Conservation (phyloP, 805 yeast genomes). For the Myxozyma nipponensis region DNA sequence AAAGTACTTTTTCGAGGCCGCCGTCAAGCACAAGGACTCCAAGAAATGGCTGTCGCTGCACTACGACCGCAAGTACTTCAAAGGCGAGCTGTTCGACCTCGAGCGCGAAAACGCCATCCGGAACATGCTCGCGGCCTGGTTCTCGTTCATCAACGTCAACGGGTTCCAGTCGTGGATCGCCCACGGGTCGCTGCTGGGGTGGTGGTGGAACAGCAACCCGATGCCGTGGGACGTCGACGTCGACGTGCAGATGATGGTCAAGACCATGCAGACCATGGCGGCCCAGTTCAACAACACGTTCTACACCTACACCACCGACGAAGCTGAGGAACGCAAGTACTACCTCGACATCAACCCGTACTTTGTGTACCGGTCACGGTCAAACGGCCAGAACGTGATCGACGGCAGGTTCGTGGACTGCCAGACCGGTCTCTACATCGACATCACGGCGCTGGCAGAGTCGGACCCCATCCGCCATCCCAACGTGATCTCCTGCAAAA, state of each 20-base stretch:
- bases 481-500: conserved; percentile 45
- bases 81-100: conserved; percentile 39
- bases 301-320: conserved; percentile 53
- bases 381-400: conserved; percentile 48
- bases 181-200: conserved; percentile 49
- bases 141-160: conserved; percentile 43
- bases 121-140: conserved; percentile 46
- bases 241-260: conserved; percentile 51
- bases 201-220: conserved; percentile 49
- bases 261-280: conserved; percentile 46
- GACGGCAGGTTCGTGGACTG: conserved; percentile 60
- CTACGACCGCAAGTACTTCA: conserved; percentile 69
- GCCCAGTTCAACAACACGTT: conserved; percentile 45
- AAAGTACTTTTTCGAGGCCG: conserved; percentile 24
- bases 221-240: conserved; percentile 53
- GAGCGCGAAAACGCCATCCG: conserved; percentile 47
- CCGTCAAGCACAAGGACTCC: conserved; percentile 7
- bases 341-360: conserved; percentile 49
- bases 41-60: conserved; percentile 33
- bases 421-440: conserved; percentile 57
- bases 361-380: conserved; percentile 47
- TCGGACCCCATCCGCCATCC: conserved; percentile 26
- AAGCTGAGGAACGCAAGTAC: conserved; percentile 53
- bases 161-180: conserved; percentile 48
- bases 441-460: conserved; percentile 50